These are phyloP conservation scores for Ophiostoma himal-ulmi DNA, from an alignment of 2,329 filamentous ascomycete species.

Conservation along the genomic window DNA sequence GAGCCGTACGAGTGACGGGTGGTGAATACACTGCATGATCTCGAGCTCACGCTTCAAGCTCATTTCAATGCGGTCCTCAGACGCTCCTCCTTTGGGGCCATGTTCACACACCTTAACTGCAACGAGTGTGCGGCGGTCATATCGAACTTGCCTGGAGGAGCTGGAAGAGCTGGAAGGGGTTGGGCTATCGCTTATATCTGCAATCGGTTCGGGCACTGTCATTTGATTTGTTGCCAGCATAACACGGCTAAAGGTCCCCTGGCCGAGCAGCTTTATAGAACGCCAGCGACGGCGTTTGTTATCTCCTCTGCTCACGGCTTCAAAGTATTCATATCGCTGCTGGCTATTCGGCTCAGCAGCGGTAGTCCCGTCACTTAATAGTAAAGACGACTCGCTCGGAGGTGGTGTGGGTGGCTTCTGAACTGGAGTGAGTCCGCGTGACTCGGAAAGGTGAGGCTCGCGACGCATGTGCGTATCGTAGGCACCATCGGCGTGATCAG, in stretches of 20 bases:
- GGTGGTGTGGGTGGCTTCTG: constrained; percentile 71
- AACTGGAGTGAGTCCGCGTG: constrained; percentile 65
- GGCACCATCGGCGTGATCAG: constrained; percentile 9
- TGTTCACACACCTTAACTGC: constrained; percentile 95
- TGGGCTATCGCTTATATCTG: constrained; percentile 34
- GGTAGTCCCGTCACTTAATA: constrained; percentile 37
- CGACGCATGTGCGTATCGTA: constrained; percentile 50
- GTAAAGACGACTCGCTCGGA: constrained; percentile 64
- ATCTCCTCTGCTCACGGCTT: constrained; percentile 60
- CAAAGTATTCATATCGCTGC: constrained; percentile 56
- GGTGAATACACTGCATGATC: constrained; percentile 79
- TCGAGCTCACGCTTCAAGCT: constrained; percentile 92
- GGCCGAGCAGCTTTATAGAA: constrained; percentile 72
- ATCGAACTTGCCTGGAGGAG: constrained; percentile 34
- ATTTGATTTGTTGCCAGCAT: constrained; percentile 81
- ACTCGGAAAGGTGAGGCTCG: constrained; percentile 73
- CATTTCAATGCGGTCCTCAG: constrained; percentile 87
- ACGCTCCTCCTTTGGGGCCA: constrained; percentile 86
- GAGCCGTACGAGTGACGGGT: constrained; percentile 84
- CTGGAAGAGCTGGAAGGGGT: constrained; percentile 32
- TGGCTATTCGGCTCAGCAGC: constrained; percentile 39
- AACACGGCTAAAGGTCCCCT: constrained; percentile 93
- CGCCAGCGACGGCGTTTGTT: constrained; percentile 71
- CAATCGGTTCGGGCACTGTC: constrained; percentile 39
- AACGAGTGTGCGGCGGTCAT: constrained; percentile 73